Percentiles rank a stretch among this genome's conserved stretches.
Conservation (phyloP, 331 rosid genomes). For the Malus hybrid region DNA sequence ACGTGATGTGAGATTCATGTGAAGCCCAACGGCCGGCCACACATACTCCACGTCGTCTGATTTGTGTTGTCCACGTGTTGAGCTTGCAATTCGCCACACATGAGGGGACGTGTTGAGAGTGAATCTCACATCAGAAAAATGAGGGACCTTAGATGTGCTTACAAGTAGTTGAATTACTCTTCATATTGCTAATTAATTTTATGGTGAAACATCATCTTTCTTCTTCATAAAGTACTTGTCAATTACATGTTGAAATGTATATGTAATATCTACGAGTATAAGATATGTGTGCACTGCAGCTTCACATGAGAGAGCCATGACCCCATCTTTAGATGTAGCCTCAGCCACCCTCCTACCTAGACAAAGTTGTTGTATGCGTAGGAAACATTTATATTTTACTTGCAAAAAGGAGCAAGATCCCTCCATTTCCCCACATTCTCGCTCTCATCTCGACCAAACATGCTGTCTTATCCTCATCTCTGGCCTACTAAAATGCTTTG, state of each 20-base stretch:
- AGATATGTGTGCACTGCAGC: background rate
- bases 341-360: slow-evolving; percentile 28
- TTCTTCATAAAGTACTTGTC: background rate
- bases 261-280: background rate
- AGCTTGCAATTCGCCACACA: too few species aligned
- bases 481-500: background rate
- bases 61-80: too few species aligned
- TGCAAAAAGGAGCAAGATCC: slow-evolving; percentile 9
- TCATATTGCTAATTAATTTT: too few species aligned
- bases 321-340: slow-evolving; percentile 29
- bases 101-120: too few species aligned
- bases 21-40: too few species aligned
- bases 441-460: background rate
- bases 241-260: background rate
- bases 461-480: background rate
- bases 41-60: too few species aligned
- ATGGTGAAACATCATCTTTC: too few species aligned
- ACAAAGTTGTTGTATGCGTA: slow-evolving; percentile 46
- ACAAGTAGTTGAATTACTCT: too few species aligned
- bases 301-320: background rate
- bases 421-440: slow-evolving; percentile 20
- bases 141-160: too few species aligned
- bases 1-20: too few species aligned
- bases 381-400: slow-evolving; percentile 46
- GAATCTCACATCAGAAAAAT: too few species aligned